Percentiles rank a stretch among this genome's conserved stretches.
Evolutionary conservation across 2,329 filamentous ascomycete genomes (phyloP).

Genomic region (Diaporthe destruens): DNA sequence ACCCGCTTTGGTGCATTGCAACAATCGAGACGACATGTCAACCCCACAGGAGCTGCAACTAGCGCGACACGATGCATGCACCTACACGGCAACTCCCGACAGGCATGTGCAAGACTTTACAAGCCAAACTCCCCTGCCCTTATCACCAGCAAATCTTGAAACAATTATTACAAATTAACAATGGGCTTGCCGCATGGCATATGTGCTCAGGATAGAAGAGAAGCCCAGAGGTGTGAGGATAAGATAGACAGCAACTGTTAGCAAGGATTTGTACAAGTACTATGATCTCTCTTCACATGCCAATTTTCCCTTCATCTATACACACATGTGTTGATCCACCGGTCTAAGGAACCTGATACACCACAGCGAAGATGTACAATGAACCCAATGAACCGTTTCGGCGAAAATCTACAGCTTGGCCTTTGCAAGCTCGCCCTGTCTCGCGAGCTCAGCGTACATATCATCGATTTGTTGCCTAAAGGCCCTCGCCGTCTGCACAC

Average conservation of each 20-base stretch:
- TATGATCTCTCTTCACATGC: background rate
- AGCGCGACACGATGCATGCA: background rate
- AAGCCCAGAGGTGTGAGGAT: background rate
- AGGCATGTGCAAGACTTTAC: background rate
- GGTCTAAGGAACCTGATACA: background rate
- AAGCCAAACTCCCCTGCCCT: background rate
- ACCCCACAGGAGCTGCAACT: background rate
- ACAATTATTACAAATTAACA: background rate
- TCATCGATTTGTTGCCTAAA: conserved; percentile 66
- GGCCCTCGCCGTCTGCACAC: conserved; percentile 66
- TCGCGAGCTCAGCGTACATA: conserved; percentile 68
- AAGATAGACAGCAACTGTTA: background rate
- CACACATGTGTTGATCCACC: background rate
- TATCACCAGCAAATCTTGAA: background rate
- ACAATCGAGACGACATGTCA: conserved; percentile 8
- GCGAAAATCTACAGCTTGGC: conserved; percentile 58
- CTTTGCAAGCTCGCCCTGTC: conserved; percentile 52
- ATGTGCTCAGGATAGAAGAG: background rate
- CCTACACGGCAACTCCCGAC: background rate
- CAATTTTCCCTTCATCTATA: background rate
- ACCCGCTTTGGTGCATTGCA: conserved; percentile 38
- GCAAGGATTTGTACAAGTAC: background rate
- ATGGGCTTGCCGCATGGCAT: background rate
- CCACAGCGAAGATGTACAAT: background rate
- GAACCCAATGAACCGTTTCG: background rate